phyloP scores from a whole-genome alignment of 192 early-diverging fungal genomes.

The Phycomyces nitens region DNA sequence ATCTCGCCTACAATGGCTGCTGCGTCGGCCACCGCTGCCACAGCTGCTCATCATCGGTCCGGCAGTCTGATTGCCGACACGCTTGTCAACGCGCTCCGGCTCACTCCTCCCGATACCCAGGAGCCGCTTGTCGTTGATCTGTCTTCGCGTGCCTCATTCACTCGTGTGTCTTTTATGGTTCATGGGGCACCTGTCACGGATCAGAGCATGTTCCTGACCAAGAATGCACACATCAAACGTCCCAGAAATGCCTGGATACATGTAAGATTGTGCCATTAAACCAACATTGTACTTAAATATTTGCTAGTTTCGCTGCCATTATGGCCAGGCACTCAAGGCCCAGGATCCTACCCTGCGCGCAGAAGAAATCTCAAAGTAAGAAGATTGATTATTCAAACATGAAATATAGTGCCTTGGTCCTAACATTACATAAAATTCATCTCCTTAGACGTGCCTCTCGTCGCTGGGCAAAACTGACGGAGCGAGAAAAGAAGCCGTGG shows the following conservation, averaged over 20 bases:
- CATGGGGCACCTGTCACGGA: not conserved
- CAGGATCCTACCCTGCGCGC: slow-evolving; percentile 27
- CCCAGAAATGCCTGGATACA: slow-evolving; percentile 32
- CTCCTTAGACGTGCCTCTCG: slow-evolving; percentile 31
- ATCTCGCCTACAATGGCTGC: slow-evolving; percentile 1
- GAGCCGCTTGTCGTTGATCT: not conserved
- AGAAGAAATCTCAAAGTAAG: slow-evolving; percentile 33
- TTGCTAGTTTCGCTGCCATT: slow-evolving; percentile 27
- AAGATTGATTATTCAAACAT: no score
- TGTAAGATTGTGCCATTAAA: slow-evolving; percentile 2
- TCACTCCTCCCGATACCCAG: not conserved
- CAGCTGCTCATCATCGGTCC: not conserved
- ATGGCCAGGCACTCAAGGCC: slow-evolving; percentile 22
- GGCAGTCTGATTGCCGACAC: not conserved
- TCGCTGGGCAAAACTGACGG: slow-evolving; percentile 22
- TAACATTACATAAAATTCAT: no score
- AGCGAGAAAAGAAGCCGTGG: slow-evolving; percentile 30
- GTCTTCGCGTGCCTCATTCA: not conserved
- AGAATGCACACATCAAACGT: slow-evolving; percentile 31
- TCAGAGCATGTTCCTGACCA: slow-evolving; percentile 22
- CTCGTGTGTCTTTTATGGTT: not conserved
- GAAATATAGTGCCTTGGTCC: no score
- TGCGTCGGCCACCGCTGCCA: not conserved
- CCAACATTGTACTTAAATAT: not conserved
- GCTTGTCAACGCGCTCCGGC: not conserved